Base-by-base conservation (phyloP, 2,329 filamentous ascomycete species). In the Talaromyces sp. region DNA sequence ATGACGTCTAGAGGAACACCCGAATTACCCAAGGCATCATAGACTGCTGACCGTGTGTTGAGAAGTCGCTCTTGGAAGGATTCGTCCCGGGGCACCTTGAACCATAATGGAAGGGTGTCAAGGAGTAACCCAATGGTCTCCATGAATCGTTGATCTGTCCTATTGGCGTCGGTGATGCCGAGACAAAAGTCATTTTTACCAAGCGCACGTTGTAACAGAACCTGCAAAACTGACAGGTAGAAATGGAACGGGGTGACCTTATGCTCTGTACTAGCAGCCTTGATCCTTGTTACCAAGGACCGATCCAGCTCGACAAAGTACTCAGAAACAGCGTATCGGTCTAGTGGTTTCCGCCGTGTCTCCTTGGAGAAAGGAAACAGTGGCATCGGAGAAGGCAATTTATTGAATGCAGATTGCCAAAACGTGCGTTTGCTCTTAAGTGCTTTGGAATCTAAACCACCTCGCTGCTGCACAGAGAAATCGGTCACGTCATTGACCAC, bases 1-100 rank as follows among this genome's bases (percentile, higher is more conserved):
- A 86, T 64, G 0, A 79, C 69, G 50, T 85, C 78, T 58, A 85
- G 82, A 0, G 83, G 84, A 3, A 84, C 60, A 0, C 63, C 44
- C 0, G 82, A 81, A 65, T 83, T 70, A 0, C 62, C 65, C 0
- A 84, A 68, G 0, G 79, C 82, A 0, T 53, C 61, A n/a, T 78
- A 73, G 27, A 69, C 64, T 60, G 68, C 67, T 59, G n/a, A 34
- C 66, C 28, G 31, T 65, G 34, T 2, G 65, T 34, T 60, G 83
- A 78, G 0, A 73, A 72, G 0, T 85, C 51, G 2, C 23, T 23
- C 23, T 23, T 23, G 23, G 2, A 23, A 23, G 23, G 23, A 23
- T 23, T 23, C 23, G 23, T 23, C 23, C 23, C 23, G 23, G 23
- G 23, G 23, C 23, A 23, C 23, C 23, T 23, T 23, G 23, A 23